Percentiles rank a stretch among this genome's conserved stretches.
Conservation (phyloP, 176 grass and related monocot genomes). For the Olyra latifolia region DNA sequence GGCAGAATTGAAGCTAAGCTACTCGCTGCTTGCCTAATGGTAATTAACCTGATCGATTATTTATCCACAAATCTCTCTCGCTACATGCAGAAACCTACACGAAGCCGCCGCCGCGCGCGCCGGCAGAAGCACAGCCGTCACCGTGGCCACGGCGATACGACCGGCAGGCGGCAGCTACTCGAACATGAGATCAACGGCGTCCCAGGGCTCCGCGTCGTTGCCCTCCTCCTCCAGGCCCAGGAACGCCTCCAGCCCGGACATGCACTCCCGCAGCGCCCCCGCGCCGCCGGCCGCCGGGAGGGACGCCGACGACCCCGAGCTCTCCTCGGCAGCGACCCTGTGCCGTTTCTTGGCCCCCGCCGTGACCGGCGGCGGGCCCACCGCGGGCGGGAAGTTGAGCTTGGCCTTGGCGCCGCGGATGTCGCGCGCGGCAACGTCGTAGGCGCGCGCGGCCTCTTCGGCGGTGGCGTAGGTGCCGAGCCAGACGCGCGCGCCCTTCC, state of each 20-base stretch:
- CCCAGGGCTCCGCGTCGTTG: slow-evolving; percentile 8
- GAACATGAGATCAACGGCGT: slow-evolving; percentile 36
- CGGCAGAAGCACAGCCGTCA: no score
- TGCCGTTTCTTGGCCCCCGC: neutral
- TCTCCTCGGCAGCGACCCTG: slow-evolving; percentile 3
- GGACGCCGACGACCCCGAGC: slow-evolving; percentile 13
- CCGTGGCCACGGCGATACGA: no score
- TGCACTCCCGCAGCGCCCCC: slow-evolving; percentile 35
- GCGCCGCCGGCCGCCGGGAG: neutral
- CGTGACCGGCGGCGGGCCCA: neutral
- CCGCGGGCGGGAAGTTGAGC: slow-evolving; percentile 63
- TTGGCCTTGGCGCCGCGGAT: slow-evolving; percentile 74
- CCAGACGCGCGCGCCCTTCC: slow-evolving; percentile 80
- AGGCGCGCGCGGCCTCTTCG: slow-evolving; percentile 74
- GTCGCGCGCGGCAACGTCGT: slow-evolving; percentile 66
- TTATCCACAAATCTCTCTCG: no score
- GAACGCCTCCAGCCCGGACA: slow-evolving; percentile 52
- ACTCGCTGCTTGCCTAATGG: no score
- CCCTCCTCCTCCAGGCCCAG: slow-evolving; percentile 26
- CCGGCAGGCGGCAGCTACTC: no score
- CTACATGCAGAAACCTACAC: no score
- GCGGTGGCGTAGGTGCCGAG: slow-evolving; percentile 79
- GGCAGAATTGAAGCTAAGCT: no score
- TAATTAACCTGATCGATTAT: no score
- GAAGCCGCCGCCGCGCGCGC: no score